These are phyloP conservation scores for Clonostachys rhizophaga DNA, from an alignment of 2,329 filamentous ascomycete species.

Conservation along the genomic window DNA sequence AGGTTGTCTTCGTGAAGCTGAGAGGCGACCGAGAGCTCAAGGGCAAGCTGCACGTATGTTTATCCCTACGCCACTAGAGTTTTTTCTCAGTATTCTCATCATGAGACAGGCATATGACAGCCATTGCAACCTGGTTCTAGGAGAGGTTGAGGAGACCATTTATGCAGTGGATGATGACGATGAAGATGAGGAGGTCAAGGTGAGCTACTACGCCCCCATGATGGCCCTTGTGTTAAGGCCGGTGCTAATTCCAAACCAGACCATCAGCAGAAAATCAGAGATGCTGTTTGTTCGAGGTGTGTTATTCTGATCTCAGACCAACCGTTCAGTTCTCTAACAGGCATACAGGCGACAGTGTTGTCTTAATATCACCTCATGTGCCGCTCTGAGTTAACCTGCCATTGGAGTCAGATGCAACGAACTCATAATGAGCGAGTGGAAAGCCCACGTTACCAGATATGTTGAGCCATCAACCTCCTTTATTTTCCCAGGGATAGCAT, in stretches of 20 bases:
- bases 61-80: constrained; percentile 3
- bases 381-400: constrained; percentile 23
- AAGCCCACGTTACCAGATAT: too few relatives aligned
- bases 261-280: constrained; percentile 93
- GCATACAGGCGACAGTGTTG: constrained; percentile 62
- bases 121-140: constrained; percentile 94
- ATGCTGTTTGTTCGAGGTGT: constrained; percentile 97
- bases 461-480: too few relatives aligned
- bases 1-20: constrained; percentile 95
- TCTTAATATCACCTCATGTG: constrained; percentile 63
- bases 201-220: constrained; percentile 21
- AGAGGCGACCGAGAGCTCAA: constrained; percentile 93
- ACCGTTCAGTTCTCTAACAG: too few relatives aligned
- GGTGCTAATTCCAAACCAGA: constrained; percentile 42
- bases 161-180: constrained; percentile 93
- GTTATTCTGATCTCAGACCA: constrained; percentile 13
- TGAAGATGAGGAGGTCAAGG: constrained; percentile 72
- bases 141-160: constrained; percentile 96
- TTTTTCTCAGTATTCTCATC: not conserved
- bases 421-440: too few relatives aligned
- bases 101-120: constrained; percentile 83
- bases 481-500: too few relatives aligned
- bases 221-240: not conserved
- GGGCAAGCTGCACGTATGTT: constrained; percentile 83
- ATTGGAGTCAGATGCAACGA: too few relatives aligned